These are phyloP conservation scores for Zangia roseola DNA, from an alignment of 768 basidiomycete genomes.

Conservation along the genomic window DNA sequence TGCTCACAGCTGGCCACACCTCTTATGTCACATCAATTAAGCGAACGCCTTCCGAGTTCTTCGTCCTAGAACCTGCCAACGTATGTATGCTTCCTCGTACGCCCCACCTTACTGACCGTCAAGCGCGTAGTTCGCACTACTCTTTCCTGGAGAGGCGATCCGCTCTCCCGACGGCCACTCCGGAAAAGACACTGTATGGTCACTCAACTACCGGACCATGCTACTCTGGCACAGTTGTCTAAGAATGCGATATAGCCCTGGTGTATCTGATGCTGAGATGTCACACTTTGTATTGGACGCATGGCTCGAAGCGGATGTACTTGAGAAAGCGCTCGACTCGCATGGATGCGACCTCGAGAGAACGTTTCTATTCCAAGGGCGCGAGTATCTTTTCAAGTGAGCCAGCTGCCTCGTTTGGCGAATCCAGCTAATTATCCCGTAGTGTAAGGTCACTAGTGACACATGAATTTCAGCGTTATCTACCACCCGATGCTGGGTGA, in stretches of 20 bases:
- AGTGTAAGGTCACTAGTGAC: slow-evolving; percentile 72
- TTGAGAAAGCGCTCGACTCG: slow-evolving; percentile 59
- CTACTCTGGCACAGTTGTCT: slow-evolving; percentile 74
- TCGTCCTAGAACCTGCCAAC: slow-evolving; percentile 63
- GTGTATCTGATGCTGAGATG: slow-evolving; percentile 47
- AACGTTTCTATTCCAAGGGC: slow-evolving; percentile 64
- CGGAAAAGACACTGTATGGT: slow-evolving; percentile 71
- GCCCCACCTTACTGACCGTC: slow-evolving; percentile 1
- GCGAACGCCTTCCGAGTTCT: slow-evolving; percentile 44
- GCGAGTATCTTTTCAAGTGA: slow-evolving; percentile 78
- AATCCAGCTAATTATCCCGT: slow-evolving; percentile 1
- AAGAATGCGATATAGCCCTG: slow-evolving; percentile 49
- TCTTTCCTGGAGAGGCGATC: slow-evolving; percentile 73
- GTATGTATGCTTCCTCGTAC: slow-evolving; percentile 36
- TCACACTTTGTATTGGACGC: slow-evolving; percentile 63
- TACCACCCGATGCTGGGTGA: slow-evolving; percentile 58
- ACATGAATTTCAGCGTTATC: slow-evolving; percentile 64
- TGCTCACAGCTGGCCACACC: slow-evolving; percentile 62
- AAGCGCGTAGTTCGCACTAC: slow-evolving; percentile 55
- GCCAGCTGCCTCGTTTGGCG: slow-evolving; percentile 23
- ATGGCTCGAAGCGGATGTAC: slow-evolving; percentile 67
- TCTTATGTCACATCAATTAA: slow-evolving; percentile 53
- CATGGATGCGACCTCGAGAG: slow-evolving; percentile 70
- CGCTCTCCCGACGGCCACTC: slow-evolving; percentile 30
- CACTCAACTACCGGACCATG: slow-evolving; percentile 66